These are phyloP conservation scores for Hygrophorus pudorinus DNA, from an alignment of 768 basidiomycete genomes.

Conservation along the genomic window DNA sequence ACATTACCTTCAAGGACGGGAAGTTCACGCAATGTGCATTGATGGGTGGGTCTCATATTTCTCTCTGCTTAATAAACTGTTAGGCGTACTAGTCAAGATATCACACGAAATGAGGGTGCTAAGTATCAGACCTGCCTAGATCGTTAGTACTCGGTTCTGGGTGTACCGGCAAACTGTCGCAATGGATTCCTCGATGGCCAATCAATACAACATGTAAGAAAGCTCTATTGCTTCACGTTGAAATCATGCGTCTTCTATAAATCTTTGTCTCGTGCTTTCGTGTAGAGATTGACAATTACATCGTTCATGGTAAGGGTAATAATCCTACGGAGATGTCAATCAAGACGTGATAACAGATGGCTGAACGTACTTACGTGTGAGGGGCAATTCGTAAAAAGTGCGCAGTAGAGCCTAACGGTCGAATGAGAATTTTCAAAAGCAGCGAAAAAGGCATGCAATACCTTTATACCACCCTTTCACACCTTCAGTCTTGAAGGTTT, in stretches of 20 bases:
- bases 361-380: slow-evolving; percentile 54
- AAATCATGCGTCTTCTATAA: slow-evolving; percentile 5
- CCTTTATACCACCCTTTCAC: slow-evolving; percentile 95
- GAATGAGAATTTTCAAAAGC: background rate
- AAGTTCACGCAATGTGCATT: too few species aligned
- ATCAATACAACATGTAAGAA: background rate
- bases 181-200: too few species aligned
- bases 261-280: slow-evolving; percentile 27
- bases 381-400: slow-evolving; percentile 91
- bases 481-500: slow-evolving; percentile 87
- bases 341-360: background rate
- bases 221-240: background rate
- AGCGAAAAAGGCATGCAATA: slow-evolving; percentile 13
- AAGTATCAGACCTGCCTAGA: too few species aligned
- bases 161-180: too few species aligned
- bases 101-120: too few species aligned
- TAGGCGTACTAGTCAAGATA: too few species aligned
- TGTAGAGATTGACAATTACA: slow-evolving; percentile 62
- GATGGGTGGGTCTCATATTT: too few species aligned
- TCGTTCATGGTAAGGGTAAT: slow-evolving; percentile 88
- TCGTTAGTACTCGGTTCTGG: too few species aligned
- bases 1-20: too few species aligned
- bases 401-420: slow-evolving; percentile 67
- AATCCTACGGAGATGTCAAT: slow-evolving; percentile 39
- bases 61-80: too few species aligned